These are phyloP conservation scores for Metschnikowia lochheadii DNA, from an alignment of 805 yeast species.

Conservation along the genomic window DNA sequence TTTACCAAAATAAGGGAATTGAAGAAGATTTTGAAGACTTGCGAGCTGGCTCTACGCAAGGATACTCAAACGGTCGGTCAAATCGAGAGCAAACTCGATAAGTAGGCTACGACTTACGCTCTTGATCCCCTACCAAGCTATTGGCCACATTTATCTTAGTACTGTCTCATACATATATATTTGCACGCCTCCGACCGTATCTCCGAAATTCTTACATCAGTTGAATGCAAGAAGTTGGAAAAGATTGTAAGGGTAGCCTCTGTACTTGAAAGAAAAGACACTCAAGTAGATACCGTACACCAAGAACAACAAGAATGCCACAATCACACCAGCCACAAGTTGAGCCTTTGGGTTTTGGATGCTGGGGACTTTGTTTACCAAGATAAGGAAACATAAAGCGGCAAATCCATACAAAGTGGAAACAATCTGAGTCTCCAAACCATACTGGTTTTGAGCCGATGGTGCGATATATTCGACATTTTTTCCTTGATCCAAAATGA, in stretches of 20 bases:
- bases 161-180: not conserved
- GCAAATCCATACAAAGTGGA: conserved; percentile 69
- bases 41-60: conserved; percentile 27
- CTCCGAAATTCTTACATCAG: not conserved
- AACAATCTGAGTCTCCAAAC: conserved; percentile 84
- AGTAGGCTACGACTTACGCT: not conserved
- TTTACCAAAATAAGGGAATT: conserved; percentile 25
- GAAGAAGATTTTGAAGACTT: conserved; percentile 28
- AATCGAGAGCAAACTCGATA: not conserved
- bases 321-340: conserved; percentile 43
- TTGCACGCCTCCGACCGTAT: not conserved
- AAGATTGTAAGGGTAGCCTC: conserved; percentile 73
- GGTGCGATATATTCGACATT: conserved; percentile 12
- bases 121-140: not conserved
- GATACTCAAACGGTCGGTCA: conserved; percentile 34
- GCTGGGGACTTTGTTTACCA: conserved; percentile 56
- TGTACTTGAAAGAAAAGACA: conserved; percentile 65
- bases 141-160: not conserved
- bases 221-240: conserved; percentile 19
- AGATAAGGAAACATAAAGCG: conserved; percentile 53
- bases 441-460: conserved; percentile 55
- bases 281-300: conserved; percentile 60
- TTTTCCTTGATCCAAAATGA: conserved; percentile 8
- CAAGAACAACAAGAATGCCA: conserved; percentile 46
- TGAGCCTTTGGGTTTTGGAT: conserved; percentile 43